Percentiles rank a stretch among this genome's conserved stretches.
These are phyloP conservation scores for Bifiguratus adelaidae DNA, from an alignment of 192 early-diverging fungal species.

Conservation along the genomic window DNA sequence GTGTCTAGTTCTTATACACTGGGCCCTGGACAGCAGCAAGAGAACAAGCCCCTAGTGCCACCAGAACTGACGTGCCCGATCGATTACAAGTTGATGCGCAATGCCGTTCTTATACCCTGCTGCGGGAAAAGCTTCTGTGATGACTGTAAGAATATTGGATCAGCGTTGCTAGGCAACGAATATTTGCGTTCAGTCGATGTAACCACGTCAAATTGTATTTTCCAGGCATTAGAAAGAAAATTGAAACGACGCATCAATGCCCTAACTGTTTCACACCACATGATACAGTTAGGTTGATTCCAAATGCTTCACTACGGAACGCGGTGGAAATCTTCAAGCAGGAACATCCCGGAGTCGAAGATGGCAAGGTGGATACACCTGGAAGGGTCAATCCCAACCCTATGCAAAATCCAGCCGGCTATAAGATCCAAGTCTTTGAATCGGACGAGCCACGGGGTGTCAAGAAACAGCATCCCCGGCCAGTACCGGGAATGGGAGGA, in stretches of 20 bases:
- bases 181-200: background rate
- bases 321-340: constrained; percentile 7
- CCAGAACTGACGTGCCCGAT: constrained; percentile 64
- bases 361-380: background rate
- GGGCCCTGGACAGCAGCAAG: background rate
- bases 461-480: too few relatives aligned
- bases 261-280: constrained; percentile 7
- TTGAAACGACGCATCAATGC: constrained; percentile 8
- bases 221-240: constrained; percentile 8
- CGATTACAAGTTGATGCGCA: constrained; percentile 64
- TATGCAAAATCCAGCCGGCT: background rate
- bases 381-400: background rate
- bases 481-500: too few relatives aligned
- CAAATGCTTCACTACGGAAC: constrained; percentile 10
- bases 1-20: background rate
- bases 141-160: constrained; percentile 52
- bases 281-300: constrained; percentile 8
- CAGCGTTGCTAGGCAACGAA: background rate
- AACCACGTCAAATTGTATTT: background rate
- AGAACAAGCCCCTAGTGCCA: constrained; percentile 49
- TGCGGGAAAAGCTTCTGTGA: constrained; percentile 87
- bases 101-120: constrained; percentile 74
- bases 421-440: constrained; percentile 17
- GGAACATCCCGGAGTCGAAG: constrained; percentile 2
- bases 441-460: constrained; percentile 6